phyloP scores from a whole-genome alignment of 2,329 filamentous ascomycete species.

The Xylaria sp. region DNA sequence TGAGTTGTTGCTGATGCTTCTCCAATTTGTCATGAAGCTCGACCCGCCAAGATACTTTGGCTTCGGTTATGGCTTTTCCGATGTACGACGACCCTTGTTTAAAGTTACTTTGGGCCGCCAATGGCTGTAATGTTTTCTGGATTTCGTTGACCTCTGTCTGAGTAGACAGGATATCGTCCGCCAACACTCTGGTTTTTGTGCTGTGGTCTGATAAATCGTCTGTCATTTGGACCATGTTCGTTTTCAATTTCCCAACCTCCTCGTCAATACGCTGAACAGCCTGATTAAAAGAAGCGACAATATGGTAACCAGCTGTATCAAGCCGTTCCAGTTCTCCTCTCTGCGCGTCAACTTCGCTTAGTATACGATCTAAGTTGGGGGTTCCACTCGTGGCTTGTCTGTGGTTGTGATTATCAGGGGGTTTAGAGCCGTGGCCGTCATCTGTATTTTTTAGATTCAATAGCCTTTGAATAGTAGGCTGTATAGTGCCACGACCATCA shows the following conservation, averaged over 20 bases:
- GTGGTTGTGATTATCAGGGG: neutral
- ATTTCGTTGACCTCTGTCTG: constrained; percentile 44
- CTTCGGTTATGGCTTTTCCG: constrained; percentile 42
- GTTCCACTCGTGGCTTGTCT: constrained; percentile 22
- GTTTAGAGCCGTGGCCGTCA: neutral
- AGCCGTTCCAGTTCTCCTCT: constrained; percentile 52
- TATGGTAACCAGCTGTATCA: constrained; percentile 51
- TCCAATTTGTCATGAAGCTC: constrained; percentile 23
- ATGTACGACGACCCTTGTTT: constrained; percentile 26
- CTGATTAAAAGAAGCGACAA: constrained; percentile 52
- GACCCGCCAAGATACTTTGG: constrained; percentile 39
- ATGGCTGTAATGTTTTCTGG: constrained; percentile 25
- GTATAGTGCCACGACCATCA: constrained; percentile 33
- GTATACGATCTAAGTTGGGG: constrained; percentile 47
- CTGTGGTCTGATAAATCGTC: constrained; percentile 38
- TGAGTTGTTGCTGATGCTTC: constrained; percentile 28
- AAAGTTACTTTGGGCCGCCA: constrained; percentile 22
- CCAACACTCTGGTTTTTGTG: constrained; percentile 22
- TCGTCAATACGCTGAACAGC: constrained; percentile 50
- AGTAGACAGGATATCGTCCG: constrained; percentile 46
- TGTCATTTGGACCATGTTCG: constrained; percentile 45
- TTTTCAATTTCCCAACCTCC: constrained; percentile 50
- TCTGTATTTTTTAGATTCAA: constrained; percentile 47
- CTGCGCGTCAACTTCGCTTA: constrained; percentile 50
- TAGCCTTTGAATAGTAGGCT: constrained; percentile 50